Percentiles rank a stretch among this genome's conserved stretches.
Conservation (phyloP, 2,329 filamentous ascomycete species). For the Nothomitra cinnamomea region DNA sequence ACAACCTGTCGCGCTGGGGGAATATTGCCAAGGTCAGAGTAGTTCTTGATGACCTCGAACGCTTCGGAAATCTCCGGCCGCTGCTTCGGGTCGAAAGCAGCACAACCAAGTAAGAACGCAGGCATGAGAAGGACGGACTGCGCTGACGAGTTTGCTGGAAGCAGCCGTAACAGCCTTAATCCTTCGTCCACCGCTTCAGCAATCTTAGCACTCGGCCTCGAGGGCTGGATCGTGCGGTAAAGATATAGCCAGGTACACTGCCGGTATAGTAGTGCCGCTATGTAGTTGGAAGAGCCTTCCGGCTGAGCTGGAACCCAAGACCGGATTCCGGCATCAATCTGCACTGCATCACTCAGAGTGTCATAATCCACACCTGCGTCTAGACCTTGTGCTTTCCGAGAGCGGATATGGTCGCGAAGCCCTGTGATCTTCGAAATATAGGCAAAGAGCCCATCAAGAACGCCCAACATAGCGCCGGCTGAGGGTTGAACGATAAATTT, state of each 20-base stretch:
- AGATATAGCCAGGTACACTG: slow-evolving; percentile 48
- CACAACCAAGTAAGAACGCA: slow-evolving; percentile 42
- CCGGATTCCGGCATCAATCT: slow-evolving; percentile 58
- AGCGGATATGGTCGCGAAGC: slow-evolving; percentile 57
- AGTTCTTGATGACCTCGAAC: slow-evolving; percentile 36
- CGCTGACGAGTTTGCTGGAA: slow-evolving; percentile 36
- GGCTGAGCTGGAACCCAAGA: slow-evolving; percentile 45
- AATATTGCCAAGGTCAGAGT: slow-evolving; percentile 41
- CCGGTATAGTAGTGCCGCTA: slow-evolving; percentile 40
- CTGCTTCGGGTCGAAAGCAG: slow-evolving; percentile 37
- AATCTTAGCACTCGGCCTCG: slow-evolving; percentile 36
- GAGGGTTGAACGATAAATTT: slow-evolving; percentile 35
- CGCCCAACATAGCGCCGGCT: slow-evolving; percentile 50
- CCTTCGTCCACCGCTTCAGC: slow-evolving; percentile 40
- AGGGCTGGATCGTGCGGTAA: slow-evolving; percentile 41
- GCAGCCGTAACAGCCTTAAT: slow-evolving; percentile 34
- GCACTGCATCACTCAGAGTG: slow-evolving; percentile 52
- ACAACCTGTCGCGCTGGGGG: slow-evolving; percentile 37
- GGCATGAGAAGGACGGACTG: slow-evolving; percentile 44
- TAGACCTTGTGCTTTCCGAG: slow-evolving; percentile 41
- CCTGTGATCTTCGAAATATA: slow-evolving; percentile 65
- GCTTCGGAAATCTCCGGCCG: slow-evolving; percentile 36
- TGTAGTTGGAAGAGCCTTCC: slow-evolving; percentile 34
- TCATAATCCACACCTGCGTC: slow-evolving; percentile 59
- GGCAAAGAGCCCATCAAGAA: slow-evolving; percentile 65